Evolutionary conservation across 805 yeast species (phyloP), one percentile per base, ranked within the genome.

Genomic region (Diddensiella transvaalensis): DNA sequence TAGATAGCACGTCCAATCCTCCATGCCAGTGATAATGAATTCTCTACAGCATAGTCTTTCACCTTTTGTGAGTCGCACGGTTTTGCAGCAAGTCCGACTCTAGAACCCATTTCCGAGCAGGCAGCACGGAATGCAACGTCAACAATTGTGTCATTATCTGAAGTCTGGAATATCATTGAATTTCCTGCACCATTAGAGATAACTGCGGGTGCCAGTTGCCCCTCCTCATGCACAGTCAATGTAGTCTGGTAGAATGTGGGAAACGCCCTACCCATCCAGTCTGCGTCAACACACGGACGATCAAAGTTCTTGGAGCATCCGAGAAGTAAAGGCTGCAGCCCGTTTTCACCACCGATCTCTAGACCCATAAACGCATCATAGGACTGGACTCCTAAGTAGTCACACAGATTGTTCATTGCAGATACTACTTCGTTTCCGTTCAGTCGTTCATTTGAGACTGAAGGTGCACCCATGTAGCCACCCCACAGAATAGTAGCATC

Each of bases 231-330:
- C 11, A 36, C 48, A 2, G 33, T 40, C 15, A 42, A 21, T 22
- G 60, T 50, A 3, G 69, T 68, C 55, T 74, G 77, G 62, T 68
- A 70, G 32, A 61, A 65, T 1, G 74, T 71, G 8, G 77, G 76
- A 55, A 72, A 70, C 10, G 78, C 78, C 54, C 78, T 62, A 4
- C 78, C 78, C 78, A 74, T 74, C 41, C 72, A 54, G 51, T 74
- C 78, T 23, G 65, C 60, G 53, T 68, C 72, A 18, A 72, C 49
- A 45, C 44, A 41, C 11, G 22, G 37, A 3, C 18, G 18, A 22
- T 29, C 44, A 15, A 26, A 26, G 32, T 26, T 26, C 13, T 18
- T n/a, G 15, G 46, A 46, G 19, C 26, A 22, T 18, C 22, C 46
- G 21, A 43, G 46, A n/a, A 18, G 22, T 24, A 43, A 21, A 15